These are phyloP conservation scores for Schizonepeta tenuifolia DNA, from an alignment of 257 asterid genomes.

Conservation along the genomic window DNA sequence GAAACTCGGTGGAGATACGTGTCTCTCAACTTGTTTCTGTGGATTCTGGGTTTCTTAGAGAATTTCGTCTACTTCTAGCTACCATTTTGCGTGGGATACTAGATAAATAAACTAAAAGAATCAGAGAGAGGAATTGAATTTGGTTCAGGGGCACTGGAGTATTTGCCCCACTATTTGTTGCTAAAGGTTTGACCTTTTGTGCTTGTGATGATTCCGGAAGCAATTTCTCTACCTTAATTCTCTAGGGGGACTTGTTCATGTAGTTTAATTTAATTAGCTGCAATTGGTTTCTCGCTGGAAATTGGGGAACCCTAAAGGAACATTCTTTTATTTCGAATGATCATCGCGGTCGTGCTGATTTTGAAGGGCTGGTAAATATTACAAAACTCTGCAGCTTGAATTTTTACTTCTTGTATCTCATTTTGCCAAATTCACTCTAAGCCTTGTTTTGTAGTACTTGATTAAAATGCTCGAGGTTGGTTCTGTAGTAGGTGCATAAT, in stretches of 20 bases:
- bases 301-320: constrained; percentile 12
- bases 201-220: constrained; percentile 13
- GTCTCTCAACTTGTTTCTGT: background rate
- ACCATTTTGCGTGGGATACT: constrained; percentile 9
- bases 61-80: constrained; percentile 24
- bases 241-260: background rate
- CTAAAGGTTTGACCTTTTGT: constrained; percentile 17
- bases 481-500: background rate
- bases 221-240: constrained; percentile 10
- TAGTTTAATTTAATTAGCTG: background rate
- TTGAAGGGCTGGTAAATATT: constrained; percentile 3
- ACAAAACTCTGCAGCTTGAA: background rate
- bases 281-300: background rate
- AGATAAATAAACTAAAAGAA: background rate
- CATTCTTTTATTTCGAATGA: background rate
- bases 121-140: background rate
- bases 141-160: constrained; percentile 18
- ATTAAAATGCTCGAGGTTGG: constrained; percentile 13
- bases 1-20: background rate
- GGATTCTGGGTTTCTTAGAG: constrained; percentile 18
- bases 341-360: background rate
- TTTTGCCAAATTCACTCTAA: background rate
- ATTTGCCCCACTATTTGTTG: constrained; percentile 11
- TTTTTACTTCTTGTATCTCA: background rate
- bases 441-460: background rate